These are phyloP conservation scores for Solanum megistacrolobum DNA, from an alignment of 257 asterid species.

Conservation along the genomic window DNA sequence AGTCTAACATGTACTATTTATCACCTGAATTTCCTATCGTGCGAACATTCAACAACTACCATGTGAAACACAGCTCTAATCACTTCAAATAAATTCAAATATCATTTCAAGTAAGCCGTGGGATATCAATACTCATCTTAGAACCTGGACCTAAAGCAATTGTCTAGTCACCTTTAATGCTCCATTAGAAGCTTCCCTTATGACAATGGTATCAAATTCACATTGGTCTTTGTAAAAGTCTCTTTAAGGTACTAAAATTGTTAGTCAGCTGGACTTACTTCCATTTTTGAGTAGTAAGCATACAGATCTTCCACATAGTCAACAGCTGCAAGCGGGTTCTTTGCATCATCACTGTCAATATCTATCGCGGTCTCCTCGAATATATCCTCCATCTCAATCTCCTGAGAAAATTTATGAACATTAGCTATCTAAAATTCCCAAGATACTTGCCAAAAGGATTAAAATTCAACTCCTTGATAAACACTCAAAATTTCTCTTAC, in stretches of 20 bases:
- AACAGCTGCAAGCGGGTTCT: conserved; percentile 56
- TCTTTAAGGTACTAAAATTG: background rate
- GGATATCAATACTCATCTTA: background rate
- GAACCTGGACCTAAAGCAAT: background rate
- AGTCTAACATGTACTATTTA: background rate
- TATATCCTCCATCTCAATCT: conserved; percentile 87
- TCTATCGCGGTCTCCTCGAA: conserved; percentile 56
- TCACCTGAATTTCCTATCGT: background rate
- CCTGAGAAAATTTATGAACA: conserved; percentile 18
- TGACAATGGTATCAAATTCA: background rate
- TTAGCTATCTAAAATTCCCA: background rate
- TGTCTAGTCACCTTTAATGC: no score
- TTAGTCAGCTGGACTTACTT: conserved; percentile 27
- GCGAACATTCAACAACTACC: background rate
- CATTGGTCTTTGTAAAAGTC: background rate
- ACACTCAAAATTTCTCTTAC: conserved; percentile 7
- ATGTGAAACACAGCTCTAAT: background rate
- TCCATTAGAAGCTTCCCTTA: no score
- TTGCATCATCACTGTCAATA: conserved; percentile 55
- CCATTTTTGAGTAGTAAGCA: conserved; percentile 61
- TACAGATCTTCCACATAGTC: conserved; percentile 77
- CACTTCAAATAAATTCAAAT: background rate
- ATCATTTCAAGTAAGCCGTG: background rate
- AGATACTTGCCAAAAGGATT: background rate
- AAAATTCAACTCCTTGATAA: background rate